These are phyloP conservation scores for Linum trigynum DNA, from an alignment of 345 rosid species.

Conservation along the genomic window DNA sequence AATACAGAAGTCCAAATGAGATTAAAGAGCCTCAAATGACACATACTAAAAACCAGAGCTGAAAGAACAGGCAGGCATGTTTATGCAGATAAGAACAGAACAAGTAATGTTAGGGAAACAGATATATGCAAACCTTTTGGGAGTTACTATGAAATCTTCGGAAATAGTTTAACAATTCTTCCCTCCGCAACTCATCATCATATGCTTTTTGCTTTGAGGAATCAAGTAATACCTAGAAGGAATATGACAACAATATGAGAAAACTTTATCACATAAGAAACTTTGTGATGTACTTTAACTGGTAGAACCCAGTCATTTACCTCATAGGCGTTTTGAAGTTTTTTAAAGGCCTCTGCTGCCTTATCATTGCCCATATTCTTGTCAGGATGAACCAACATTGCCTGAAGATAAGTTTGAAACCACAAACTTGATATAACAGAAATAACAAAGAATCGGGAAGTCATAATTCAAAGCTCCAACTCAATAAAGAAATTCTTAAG, in stretches of 20 bases:
- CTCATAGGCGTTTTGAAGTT: constrained; percentile 97
- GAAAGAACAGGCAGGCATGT: not conserved
- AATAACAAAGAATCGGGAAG: not conserved
- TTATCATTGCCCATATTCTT: constrained; percentile 97
- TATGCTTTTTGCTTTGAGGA: constrained; percentile 76
- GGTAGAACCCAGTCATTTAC: constrained; percentile 28
- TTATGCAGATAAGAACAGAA: not conserved
- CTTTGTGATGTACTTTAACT: constrained; percentile 6
- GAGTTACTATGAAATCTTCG: constrained; percentile 68
- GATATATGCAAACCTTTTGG: constrained; percentile 46
- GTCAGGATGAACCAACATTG: constrained; percentile 98
- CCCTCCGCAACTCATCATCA: constrained; percentile 84
- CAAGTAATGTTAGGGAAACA: constrained; percentile 6
- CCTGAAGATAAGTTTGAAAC: constrained; percentile 36
- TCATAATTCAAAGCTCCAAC: constrained; percentile 1
- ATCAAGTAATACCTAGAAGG: constrained; percentile 67
- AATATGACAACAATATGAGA: not conserved
- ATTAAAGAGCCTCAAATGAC: not conserved
- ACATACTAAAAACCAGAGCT: not conserved
- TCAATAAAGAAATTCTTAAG: not conserved
- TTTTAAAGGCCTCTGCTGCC: constrained; percentile 98
- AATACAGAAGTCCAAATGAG: not conserved
- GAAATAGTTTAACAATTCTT: constrained; percentile 73
- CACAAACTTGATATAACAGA: constrained; percentile 6
- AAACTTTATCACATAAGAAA: not conserved